Base-by-base conservation (phyloP, 768 basidiomycete genomes). In the Termitomyces sp. region DNA sequence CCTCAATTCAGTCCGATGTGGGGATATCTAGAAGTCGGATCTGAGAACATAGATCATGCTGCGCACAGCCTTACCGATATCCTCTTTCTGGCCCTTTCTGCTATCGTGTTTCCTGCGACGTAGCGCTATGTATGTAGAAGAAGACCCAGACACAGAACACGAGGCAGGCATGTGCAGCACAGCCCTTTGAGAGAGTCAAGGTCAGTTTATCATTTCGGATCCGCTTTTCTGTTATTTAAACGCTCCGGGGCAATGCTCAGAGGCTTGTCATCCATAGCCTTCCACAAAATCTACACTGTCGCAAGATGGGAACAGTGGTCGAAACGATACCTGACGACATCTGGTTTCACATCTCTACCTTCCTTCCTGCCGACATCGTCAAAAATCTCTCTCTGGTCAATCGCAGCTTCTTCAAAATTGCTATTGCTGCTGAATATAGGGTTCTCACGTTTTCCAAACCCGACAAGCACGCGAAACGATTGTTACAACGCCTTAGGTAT, bases 401-500 rank as follows among this genome's bases (percentile, higher is more conserved):
- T 56, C 59, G 61, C 49, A 58, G 61, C 32, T 58, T 70, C 22
- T 57, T 61, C 28, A 13, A 53, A 47, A 58, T 66, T n/a, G 66
- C 65, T 33, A 63, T 61, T 13, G 57, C 59, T 35, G 62, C 63
- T 36, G 56, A 60, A 32, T 70, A 66, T 20, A 53, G 63, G 33
- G 64, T 53, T 2, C 56, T 70, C 13, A 59, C 58, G n/a, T 62
- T 70, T 30, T 32, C 40, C 26, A 66, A 62, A 18, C 58, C 58
- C 48, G 64, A 67, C 54, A 62, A 57, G 20, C 45, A 48, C 10
- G 67, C 59, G 38, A 67, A 70, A 49, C 54, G 57, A 54, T 54
- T 70, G 38, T 67, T 66, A 26, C 60, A 58, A 32, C 61, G 65
- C 38, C 61, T 70, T 28, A 63, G 58, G 69, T 64, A 53, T 35